These are phyloP conservation scores for Cephalotrichum gorgonifer DNA, from an alignment of 2,329 filamentous ascomycete species.

Conservation along the genomic window DNA sequence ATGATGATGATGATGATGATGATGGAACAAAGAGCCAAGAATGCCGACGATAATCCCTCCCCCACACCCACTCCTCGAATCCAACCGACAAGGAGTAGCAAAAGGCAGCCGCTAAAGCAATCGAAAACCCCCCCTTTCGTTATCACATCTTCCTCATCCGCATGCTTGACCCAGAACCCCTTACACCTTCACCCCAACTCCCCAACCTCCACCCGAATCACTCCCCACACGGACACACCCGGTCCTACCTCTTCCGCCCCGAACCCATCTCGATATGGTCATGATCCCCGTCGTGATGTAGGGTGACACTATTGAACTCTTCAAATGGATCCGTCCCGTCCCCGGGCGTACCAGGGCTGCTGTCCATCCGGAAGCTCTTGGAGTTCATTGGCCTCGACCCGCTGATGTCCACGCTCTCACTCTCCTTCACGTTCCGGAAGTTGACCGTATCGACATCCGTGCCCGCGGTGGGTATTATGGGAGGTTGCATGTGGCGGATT, in stretches of 20 bases:
- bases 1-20: background rate
- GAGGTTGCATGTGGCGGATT: slow-evolving; percentile 94
- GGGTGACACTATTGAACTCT: slow-evolving; percentile 95
- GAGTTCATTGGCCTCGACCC: slow-evolving; percentile 40
- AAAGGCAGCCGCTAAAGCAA: background rate
- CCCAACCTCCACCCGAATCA: background rate
- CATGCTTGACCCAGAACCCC: background rate
- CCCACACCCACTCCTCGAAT: background rate
- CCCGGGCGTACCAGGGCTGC: slow-evolving; percentile 73
- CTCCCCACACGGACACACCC: background rate
- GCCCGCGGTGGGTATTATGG: slow-evolving; percentile 87
- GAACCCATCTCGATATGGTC: slow-evolving; percentile 18
- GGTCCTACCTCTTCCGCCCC: background rate
- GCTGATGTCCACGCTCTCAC: slow-evolving; percentile 81
- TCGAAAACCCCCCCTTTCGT: background rate
- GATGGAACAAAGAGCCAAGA: background rate
- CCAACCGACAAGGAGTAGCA: background rate
- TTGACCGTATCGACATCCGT: slow-evolving; percentile 90
- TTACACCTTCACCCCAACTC: background rate
- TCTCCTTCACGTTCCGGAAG: slow-evolving; percentile 97
- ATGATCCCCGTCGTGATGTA: slow-evolving; percentile 92
- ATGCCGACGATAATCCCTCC: background rate
- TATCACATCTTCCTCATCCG: background rate
- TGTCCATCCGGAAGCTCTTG: slow-evolving; percentile 80
- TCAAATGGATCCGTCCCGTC: slow-evolving; percentile 87